Percentiles rank a stretch among this genome's conserved stretches.
Evolutionary conservation across 1,139 yeast species (phyloP).

Genomic region (Kodamaea plutei): DNA sequence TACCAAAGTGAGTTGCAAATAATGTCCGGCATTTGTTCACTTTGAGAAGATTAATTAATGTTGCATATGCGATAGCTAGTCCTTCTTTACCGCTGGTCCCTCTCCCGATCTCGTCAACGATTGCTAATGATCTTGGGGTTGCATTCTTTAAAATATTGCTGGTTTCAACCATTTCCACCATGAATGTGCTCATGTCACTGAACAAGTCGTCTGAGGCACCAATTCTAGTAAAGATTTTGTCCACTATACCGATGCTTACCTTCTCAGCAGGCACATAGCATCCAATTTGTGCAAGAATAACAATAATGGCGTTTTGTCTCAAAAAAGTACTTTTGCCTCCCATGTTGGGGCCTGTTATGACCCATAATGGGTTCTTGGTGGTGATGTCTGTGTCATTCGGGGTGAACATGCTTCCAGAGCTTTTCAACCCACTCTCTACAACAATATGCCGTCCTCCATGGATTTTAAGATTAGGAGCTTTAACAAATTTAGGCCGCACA

Average conservation of each 20-base stretch:
- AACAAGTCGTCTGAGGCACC: conserved; percentile 91
- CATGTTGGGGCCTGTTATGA: conserved; percentile 95
- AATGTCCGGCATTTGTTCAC: conserved; percentile 67
- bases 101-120: conserved; percentile 93
- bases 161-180: conserved; percentile 98
- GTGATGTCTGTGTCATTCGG: conserved; percentile 51
- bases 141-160: conserved; percentile 75
- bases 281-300: conserved; percentile 86
- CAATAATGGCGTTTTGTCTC: conserved; percentile 82
- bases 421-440: conserved; percentile 72
- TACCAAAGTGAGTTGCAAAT: conserved; percentile 93
- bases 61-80: conserved; percentile 82
- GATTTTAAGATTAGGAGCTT: conserved; percentile 43
- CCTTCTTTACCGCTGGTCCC: conserved; percentile 94
- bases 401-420: conserved; percentile 46
- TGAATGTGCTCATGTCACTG: conserved; percentile 85
- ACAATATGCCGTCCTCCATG: conserved; percentile 77
- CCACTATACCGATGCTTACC: conserved; percentile 78
- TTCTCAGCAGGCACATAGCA: conserved; percentile 76
- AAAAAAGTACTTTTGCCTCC: conserved; percentile 93
- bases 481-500: conserved; percentile 60
- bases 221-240: conserved; percentile 79
- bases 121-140: conserved; percentile 72
- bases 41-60: conserved; percentile 54
- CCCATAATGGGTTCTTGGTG: conserved; percentile 44